Base-by-base conservation (phyloP, 768 basidiomycete genomes). In the Cantharellus cinnabarinus region DNA sequence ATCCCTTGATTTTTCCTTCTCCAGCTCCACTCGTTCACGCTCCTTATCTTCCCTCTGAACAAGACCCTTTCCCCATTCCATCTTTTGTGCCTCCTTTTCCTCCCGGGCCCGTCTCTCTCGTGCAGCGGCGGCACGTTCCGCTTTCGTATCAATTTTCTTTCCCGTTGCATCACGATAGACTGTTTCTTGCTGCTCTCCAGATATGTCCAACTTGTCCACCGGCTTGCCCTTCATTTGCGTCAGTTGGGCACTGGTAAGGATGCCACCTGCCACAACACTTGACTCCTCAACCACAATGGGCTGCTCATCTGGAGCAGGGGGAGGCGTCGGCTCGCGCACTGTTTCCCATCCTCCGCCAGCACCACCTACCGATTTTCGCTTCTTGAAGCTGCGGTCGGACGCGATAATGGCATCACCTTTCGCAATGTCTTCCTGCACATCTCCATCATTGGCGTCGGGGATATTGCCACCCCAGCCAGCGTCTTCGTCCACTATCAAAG, bases 21-120 rank as follows among this genome's bases (percentile, higher is more conserved):
- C 82, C 66, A 87, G 67, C 60, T 89, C 80, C 60, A 70, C 66
- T 66, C 71, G 77, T 67, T 74, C 72, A 67, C 77, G 78, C 70
- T 91, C 87, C 57, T 75, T 72, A 61, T 91, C 85, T 34, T 87
- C 83, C 61, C 81, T 73, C 72, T 98, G 95, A 42, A 90, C 85
- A 41, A 98, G 66, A 39, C 95, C 95, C 70, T 94, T 98, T 0
- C 89, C 90, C 95, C 95, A 98, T 68, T 94, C 88, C 88, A 94
- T 90, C 73, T 89, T 93, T 67, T 78, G 73, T 56, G 85, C 85
- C 67, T 94, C 89, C 67, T 79, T 80, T 71, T 95, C 87, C 68
- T 91, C 83, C 60, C 76, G 74, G 67, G 89, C 83, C 29, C 88
- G 76, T 66, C 90, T 89, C 69, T 77, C 68, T 63, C 81, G 74